These are phyloP conservation scores for Sphaerostilbella broomeana DNA, from an alignment of 2,329 filamentous ascomycete species.

Conservation along the genomic window DNA sequence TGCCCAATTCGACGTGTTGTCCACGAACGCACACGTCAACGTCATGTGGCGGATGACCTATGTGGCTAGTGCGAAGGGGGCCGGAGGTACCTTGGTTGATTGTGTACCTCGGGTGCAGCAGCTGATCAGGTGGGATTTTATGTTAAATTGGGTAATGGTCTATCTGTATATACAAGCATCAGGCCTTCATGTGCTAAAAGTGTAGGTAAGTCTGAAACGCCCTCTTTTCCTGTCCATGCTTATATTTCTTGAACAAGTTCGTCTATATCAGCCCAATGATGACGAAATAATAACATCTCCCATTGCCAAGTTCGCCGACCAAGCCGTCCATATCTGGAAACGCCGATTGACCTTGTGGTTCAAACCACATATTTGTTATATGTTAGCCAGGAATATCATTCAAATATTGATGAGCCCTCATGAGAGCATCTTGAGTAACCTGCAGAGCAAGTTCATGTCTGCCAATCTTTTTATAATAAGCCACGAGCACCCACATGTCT, in stretches of 20 bases:
- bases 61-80: constrained; percentile 23
- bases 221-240: background rate
- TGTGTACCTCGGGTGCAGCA: too few relatives aligned
- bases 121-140: too few relatives aligned
- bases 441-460: constrained; percentile 21
- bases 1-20: too few relatives aligned
- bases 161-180: too few relatives aligned
- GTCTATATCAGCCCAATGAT: too few relatives aligned
- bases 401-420: constrained; percentile 27
- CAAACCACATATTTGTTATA: constrained; percentile 1
- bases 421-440: constrained; percentile 27
- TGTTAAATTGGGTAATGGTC: too few relatives aligned
- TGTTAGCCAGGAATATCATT: constrained; percentile 18
- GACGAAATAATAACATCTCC: too few relatives aligned
- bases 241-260: too few relatives aligned
- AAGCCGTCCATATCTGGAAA: background rate
- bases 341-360: constrained; percentile 9
- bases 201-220: background rate
- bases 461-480: constrained; percentile 27
- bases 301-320: background rate
- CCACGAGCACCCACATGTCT: constrained; percentile 34
- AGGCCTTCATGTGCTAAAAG: too few relatives aligned
- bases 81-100: too few relatives aligned
- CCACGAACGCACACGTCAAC: constrained; percentile 28
- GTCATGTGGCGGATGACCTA: constrained; percentile 36